phyloP scores from a whole-genome alignment of 1,284 basidiomycete species.

The Trichosporon inkin region DNA sequence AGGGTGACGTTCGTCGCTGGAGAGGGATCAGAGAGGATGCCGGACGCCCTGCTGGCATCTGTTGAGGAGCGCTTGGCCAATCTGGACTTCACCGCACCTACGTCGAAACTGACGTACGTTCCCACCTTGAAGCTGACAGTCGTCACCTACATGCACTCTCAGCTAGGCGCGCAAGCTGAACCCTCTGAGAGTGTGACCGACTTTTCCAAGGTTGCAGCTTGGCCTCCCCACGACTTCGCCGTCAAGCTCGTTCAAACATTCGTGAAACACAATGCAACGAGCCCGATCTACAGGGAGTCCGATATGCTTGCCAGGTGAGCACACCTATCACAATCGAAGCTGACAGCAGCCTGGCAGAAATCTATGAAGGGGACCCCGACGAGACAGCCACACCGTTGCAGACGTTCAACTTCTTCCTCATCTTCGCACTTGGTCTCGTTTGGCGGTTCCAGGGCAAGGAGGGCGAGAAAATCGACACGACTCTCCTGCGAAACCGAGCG shows the following conservation, averaged over 20 bases:
- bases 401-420: constrained; percentile 14
- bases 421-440: constrained; percentile 3
- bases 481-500: constrained; percentile 10
- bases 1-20: neutral
- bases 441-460: constrained; percentile 5
- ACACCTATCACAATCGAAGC: neutral
- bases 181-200: neutral
- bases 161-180: constrained; percentile 6
- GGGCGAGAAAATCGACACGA: constrained; percentile 15
- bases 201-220: constrained; percentile 7
- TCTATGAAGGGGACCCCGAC: constrained; percentile 11
- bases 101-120: neutral
- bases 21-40: constrained; percentile 3
- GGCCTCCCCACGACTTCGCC: constrained; percentile 13
- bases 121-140: constrained; percentile 5
- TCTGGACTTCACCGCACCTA: constrained; percentile 4
- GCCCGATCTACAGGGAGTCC: neutral
- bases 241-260: constrained; percentile 8
- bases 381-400: constrained; percentile 11
- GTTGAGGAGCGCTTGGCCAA: constrained; percentile 8
- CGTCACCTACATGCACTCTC: constrained; percentile 6
- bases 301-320: constrained; percentile 13
- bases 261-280: constrained; percentile 12
- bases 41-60: neutral
- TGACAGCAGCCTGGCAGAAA: constrained; percentile 11